phyloP scores from a whole-genome alignment of 129 eudicot genomes.

The Solidago caesia region DNA sequence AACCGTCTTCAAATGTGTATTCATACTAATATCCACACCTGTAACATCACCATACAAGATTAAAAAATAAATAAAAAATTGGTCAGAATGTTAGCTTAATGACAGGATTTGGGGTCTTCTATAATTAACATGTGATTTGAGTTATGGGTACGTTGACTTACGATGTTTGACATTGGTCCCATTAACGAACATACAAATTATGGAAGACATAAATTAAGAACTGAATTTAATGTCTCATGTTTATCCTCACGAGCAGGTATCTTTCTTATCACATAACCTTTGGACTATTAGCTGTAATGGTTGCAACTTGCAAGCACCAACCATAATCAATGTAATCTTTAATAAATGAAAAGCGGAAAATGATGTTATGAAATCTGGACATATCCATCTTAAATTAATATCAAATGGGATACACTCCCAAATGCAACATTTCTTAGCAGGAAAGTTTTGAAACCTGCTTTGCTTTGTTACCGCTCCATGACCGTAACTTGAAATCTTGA shows the following conservation, averaged over 20 bases:
- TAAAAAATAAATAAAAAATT: not conserved
- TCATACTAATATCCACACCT: conserved; percentile 97
- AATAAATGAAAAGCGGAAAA: too few species aligned
- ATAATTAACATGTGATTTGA: not conserved
- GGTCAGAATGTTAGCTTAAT: not conserved
- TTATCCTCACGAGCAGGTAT: conserved; percentile 7
- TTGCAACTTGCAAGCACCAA: not conserved
- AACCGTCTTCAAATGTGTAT: conserved; percentile 88
- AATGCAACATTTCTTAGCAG: not conserved
- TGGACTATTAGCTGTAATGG: not conserved
- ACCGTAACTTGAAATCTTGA: too few species aligned
- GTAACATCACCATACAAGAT: conserved; percentile 12
- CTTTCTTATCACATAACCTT: not conserved
- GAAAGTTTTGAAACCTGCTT: not conserved
- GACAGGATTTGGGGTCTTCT: not conserved
- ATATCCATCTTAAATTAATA: not conserved
- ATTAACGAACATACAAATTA: not conserved
- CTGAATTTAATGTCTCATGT: not conserved
- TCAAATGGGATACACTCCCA: not conserved
- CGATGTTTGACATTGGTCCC: conserved; percentile 1
- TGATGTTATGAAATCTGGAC: not conserved
- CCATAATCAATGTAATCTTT: conserved; percentile 14
- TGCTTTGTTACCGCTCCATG: not conserved
- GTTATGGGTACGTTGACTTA: not conserved
- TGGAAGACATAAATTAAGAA: not conserved